Percentiles rank a stretch among this genome's conserved stretches.
Conservation (phyloP, 208 protist species). For the Trichomonas vaginalis region DNA sequence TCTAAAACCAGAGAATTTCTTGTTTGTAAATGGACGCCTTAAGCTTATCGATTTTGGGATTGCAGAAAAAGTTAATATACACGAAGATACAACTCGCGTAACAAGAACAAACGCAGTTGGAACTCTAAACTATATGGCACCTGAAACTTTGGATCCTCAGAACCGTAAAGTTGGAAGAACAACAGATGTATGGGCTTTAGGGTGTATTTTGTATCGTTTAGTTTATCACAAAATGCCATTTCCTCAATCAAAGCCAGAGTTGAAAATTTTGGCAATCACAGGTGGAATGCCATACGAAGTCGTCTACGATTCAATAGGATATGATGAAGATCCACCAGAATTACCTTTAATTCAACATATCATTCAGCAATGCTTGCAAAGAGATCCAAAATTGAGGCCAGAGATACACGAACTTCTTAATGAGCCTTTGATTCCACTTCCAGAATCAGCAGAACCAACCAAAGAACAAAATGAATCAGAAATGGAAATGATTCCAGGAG, state of each 20-base stretch:
- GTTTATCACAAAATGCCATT: constrained; percentile 37
- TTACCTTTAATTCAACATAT: background rate
- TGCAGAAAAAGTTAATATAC: constrained; percentile 26
- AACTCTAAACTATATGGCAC: constrained; percentile 52
- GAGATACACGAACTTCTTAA: constrained; percentile 34
- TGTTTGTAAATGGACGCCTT: constrained; percentile 43
- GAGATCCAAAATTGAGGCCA: constrained; percentile 27
- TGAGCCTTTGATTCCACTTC: constrained; percentile 30
- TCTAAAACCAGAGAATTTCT: constrained; percentile 52
- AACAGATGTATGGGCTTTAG: constrained; percentile 45
- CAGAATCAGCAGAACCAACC: background rate
- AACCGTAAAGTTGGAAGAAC: constrained; percentile 30
- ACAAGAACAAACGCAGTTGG: constrained; percentile 34
- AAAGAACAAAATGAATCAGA: background rate
- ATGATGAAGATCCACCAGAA: background rate
- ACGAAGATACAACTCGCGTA: constrained; percentile 41
- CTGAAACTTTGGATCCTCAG: constrained; percentile 36
- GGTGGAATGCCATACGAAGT: background rate
- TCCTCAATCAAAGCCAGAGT: background rate
- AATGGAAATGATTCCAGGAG: background rate
- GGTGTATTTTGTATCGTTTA: constrained; percentile 49
- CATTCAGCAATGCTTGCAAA: background rate
- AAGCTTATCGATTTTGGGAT: constrained; percentile 52
- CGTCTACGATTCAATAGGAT: background rate
- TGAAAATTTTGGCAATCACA: background rate